Conservation (phyloP, 768 basidiomycete genomes). For the Pulveroboletus sp. region DNA sequence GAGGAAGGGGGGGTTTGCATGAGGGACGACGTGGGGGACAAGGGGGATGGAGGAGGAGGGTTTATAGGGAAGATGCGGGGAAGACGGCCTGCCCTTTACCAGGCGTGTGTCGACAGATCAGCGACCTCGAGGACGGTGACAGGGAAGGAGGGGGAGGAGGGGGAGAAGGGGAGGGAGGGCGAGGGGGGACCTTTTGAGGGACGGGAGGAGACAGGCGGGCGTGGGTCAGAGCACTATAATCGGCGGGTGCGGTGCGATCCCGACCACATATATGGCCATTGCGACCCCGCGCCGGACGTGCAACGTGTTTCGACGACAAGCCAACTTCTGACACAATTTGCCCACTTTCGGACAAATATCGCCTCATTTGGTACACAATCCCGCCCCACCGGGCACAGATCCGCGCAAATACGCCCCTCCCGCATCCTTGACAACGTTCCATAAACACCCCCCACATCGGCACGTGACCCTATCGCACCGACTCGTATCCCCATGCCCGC, state of each 20-base stretch:
- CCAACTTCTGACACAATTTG: constrained; percentile 22
- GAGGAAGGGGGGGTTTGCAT: constrained; percentile 34
- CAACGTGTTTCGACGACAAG: constrained; percentile 74
- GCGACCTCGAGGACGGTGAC: constrained; percentile 22
- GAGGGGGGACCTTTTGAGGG: constrained; percentile 40
- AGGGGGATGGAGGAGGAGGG: constrained; percentile 2
- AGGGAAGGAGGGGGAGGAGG: constrained; percentile 23
- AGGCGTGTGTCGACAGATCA: constrained; percentile 22
- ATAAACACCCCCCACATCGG: constrained; percentile 9
- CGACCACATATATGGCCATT: constrained; percentile 50
- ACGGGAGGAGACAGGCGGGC: constrained; percentile 26
- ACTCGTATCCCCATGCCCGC: constrained; percentile 9
- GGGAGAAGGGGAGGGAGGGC: constrained; percentile 21
- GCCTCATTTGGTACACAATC: constrained; percentile 9
- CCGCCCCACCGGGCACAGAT: constrained; percentile 7
- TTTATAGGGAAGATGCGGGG: constrained; percentile 23
- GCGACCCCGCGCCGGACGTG: constrained; percentile 59
- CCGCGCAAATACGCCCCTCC: constrained; percentile 22
- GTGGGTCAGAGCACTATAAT: constrained; percentile 42
- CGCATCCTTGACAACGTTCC: constrained; percentile 21
- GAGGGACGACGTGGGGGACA: background rate
- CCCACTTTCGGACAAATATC: constrained; percentile 19
- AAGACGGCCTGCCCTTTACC: constrained; percentile 30
- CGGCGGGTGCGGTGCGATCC: constrained; percentile 52
- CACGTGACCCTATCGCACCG: constrained; percentile 19